Percentiles rank a stretch among this genome's conserved stretches.
Conservation (phyloP, 495 filamentous ascomycete genomes). For the Lepidopterella palustris region DNA sequence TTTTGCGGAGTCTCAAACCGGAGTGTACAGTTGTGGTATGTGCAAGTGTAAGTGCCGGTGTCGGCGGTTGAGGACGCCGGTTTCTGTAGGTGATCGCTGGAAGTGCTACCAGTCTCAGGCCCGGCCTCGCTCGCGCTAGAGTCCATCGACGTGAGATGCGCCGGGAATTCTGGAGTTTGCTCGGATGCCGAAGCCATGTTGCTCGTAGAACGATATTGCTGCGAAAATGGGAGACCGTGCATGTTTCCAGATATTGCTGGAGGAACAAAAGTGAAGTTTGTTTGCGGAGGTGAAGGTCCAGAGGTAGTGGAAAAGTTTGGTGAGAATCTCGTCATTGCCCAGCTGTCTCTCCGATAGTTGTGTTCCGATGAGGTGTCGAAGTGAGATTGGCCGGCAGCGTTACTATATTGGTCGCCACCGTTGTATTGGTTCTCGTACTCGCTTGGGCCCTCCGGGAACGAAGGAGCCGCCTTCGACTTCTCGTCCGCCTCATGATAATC, state of each 20-base stretch:
- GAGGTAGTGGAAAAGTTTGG: conserved; percentile 36
- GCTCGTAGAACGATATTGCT: conserved; percentile 22
- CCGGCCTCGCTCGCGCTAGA: conserved; percentile 53
- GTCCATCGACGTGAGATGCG: conserved; percentile 57
- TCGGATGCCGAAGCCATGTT: conserved; percentile 32
- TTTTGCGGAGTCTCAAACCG: conserved; percentile 82
- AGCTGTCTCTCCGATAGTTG: conserved; percentile 31
- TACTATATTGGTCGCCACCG: conserved; percentile 30
- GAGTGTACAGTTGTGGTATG: conserved; percentile 80
- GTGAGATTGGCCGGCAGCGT: conserved; percentile 28
- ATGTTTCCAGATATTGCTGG: conserved; percentile 36
- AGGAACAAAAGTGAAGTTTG: conserved; percentile 39
- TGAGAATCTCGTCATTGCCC: conserved; percentile 39
- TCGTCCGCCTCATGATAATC: conserved; percentile 73
- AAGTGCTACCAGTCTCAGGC: conserved; percentile 27
- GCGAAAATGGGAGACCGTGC: conserved; percentile 19
- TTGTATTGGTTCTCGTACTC: conserved; percentile 40
- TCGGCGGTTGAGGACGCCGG: conserved; percentile 64
- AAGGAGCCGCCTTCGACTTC: conserved; percentile 55
- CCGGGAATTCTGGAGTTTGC: conserved; percentile 52
- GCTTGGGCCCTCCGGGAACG: conserved; percentile 55
- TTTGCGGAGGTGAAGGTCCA: conserved; percentile 22
- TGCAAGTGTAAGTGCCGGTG: conserved; percentile 88
- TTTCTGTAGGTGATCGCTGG: conserved; percentile 32
- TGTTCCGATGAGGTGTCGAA: conserved; percentile 33